Base-by-base conservation (phyloP, 2,329 filamentous ascomycete genomes). In the Sarocladium oryzae region DNA sequence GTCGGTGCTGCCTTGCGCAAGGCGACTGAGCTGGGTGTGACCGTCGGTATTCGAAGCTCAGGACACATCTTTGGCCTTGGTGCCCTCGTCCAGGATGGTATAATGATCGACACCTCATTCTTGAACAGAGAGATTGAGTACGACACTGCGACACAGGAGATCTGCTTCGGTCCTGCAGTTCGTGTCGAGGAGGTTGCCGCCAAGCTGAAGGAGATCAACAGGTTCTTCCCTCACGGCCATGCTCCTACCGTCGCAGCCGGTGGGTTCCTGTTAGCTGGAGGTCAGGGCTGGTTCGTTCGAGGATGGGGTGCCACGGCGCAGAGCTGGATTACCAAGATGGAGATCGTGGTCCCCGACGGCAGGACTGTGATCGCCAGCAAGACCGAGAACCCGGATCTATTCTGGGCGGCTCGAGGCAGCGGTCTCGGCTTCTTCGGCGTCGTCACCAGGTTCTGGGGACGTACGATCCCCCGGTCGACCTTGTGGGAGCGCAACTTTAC, bases 271-370 rank as follows among this genome's bases (percentile, higher is more conserved):
- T 53, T 61, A n/a, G 61, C 60, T 20, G 61, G 61, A 10, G 61
- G 61, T 5, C 61, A 63, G 51, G 61, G 61, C 13, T 58, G 53
- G 52, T 63, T 63, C 48, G 51, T 60, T 50, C 57, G 58, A 20
- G 60, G 58, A n/a, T 63, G 61, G 61, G 61, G 61, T 20, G 51
- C 52, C 13, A 62, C 62, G 7, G 32, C 37, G 30, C 40, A 54
- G 18, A 51, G 43, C 13, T 65, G 62, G 57, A 66, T 75, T 8
- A 61, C 77, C 7, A 63, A 69, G 35, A 64, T 74, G 56, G 68
- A 78, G 51, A 66, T 78, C 11, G 69, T 78, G 7, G 69, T 69
- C 3, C 65, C 72, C 9, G 67, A 69, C 52, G 75, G 75, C 11
- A 55, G 61, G 2, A 63, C 71, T n/a, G 59, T 75, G 3, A 68